These are phyloP conservation scores for Oryza brachyantha DNA, from an alignment of 176 grass and related monocot species.

Conservation along the genomic window DNA sequence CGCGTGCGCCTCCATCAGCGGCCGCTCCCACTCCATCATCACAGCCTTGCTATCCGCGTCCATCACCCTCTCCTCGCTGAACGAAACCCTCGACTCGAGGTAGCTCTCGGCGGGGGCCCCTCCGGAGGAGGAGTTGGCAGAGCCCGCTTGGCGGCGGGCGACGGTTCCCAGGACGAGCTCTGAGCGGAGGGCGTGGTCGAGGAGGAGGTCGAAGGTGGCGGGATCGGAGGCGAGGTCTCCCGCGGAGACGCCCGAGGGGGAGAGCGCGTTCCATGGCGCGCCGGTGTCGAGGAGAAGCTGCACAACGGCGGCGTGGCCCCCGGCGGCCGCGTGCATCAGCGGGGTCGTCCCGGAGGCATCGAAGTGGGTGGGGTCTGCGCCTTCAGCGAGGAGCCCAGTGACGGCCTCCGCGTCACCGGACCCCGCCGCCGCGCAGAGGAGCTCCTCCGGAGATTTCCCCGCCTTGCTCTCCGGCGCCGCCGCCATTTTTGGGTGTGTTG, in stretches of 20 bases:
- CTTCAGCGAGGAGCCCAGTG: conserved; percentile 37
- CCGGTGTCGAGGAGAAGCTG: conserved; percentile 65
- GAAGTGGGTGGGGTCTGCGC: conserved; percentile 68
- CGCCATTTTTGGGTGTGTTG: conserved; percentile 53
- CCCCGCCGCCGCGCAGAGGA: conserved; percentile 62
- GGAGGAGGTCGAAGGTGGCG: conserved; percentile 63
- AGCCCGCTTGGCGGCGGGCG: conserved; percentile 33
- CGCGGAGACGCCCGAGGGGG: conserved; percentile 49
- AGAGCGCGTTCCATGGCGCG: conserved; percentile 83
- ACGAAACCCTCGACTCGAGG: conserved; percentile 74
- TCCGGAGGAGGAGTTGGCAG: conserved; percentile 16
- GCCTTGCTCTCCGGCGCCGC: conserved; percentile 47
- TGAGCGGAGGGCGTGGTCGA: conserved; percentile 78
- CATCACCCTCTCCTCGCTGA: conserved; percentile 81
- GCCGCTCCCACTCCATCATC: conserved; percentile 97
- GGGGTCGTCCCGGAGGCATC: conserved; percentile 61
- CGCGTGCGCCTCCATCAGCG: conserved; percentile 95
- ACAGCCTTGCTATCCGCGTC: conserved; percentile 89
- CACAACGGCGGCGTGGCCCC: conserved; percentile 46
- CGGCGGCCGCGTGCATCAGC: conserved; percentile 74
- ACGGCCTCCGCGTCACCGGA: conserved; percentile 37
- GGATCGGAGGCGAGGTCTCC: conserved; percentile 72
- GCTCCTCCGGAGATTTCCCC: conserved; percentile 54
- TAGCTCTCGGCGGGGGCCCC: conserved; percentile 31
- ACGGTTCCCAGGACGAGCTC: conserved; percentile 86